Conservation (phyloP, 179 eudicot genomes). For the Corrigiola litoralis region DNA sequence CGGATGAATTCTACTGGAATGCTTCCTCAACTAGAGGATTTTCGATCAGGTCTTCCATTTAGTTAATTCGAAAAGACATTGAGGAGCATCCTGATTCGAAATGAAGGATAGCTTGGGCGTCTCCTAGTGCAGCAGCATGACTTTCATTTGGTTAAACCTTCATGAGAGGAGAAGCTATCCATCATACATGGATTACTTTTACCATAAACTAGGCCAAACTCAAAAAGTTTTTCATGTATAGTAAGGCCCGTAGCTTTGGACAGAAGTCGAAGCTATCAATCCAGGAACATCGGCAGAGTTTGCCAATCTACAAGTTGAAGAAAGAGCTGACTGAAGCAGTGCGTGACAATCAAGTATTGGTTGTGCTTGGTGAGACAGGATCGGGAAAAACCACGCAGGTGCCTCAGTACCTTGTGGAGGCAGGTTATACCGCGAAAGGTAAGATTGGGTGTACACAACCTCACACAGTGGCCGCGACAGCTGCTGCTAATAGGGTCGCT, state of each 20-base stretch:
- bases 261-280: slow-evolving; percentile 59
- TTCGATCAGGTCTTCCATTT: no score
- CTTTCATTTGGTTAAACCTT: no score
- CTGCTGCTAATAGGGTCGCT: slow-evolving; percentile 31
- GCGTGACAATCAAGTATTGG: slow-evolving; percentile 36
- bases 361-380: slow-evolving; percentile 25
- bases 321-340: slow-evolving; percentile 57
- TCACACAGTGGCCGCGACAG: slow-evolving; percentile 33
- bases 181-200: no score
- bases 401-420: slow-evolving; percentile 20
- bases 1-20: no score
- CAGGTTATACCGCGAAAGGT: slow-evolving; percentile 17
- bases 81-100: no score
- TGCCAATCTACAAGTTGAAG: slow-evolving; percentile 58
- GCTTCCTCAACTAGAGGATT: no score
- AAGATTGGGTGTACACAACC: slow-evolving; percentile 27
- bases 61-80: no score
- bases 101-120: no score
- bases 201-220: no score
- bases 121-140: no score
- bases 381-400: slow-evolving; percentile 19
- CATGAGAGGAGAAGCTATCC: no score
- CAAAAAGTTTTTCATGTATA: no score
- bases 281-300: slow-evolving; percentile 60
- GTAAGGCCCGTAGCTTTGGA: slow-evolving; percentile 53